Base-by-base conservation (phyloP, 208 protist genomes). In the Phytomonas sp. region DNA sequence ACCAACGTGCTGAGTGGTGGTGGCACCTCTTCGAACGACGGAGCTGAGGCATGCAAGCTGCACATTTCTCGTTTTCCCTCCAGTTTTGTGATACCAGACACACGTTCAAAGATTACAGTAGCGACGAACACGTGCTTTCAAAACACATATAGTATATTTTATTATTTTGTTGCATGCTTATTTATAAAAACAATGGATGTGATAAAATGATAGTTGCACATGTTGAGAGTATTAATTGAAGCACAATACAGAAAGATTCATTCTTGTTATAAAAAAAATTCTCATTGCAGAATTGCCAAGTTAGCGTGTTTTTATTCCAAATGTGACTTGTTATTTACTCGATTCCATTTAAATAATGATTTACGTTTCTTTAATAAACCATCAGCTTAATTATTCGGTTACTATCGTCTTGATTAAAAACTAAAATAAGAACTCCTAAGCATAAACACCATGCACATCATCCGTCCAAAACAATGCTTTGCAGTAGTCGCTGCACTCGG, bases 401-500 rank as follows among this genome's bases (percentile, higher is more conserved):
- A 31, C 2, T 70, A 33, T 36, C 63, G 11, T 23, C 26, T n/a
- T 19, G 7, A 29, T 34, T n/a, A 31, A 49, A 7, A 59, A 42
- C 23, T 3, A 59, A 19, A 69, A 60, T 56, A 69, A 69, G 40
- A 34, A 30, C 5, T 14, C 12, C 33, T 67, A 16, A 10, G 12
- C n/a, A 7, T 45, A 37, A 16, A 67, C 32, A 71, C 26, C 2
- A 64, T 64, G 60, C 31, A 16, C 60, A 64, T 64, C 36, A 64
- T 16, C 60, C 31, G 7, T 81, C 69, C 5, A 87, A 69, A n/a
- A 87, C 59, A 76, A 88, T 88, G 29, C 82, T 85, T 11, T 84
- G 76, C 66, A 93, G 60, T 26, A 96, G 79, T 29, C 77, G 76
- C 73, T 91, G 87, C 66, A 92, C 86, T 73, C 92, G 88, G 32